phyloP scores from a whole-genome alignment of 2,329 filamentous ascomycete species.

The Juglanconis juglandina region DNA sequence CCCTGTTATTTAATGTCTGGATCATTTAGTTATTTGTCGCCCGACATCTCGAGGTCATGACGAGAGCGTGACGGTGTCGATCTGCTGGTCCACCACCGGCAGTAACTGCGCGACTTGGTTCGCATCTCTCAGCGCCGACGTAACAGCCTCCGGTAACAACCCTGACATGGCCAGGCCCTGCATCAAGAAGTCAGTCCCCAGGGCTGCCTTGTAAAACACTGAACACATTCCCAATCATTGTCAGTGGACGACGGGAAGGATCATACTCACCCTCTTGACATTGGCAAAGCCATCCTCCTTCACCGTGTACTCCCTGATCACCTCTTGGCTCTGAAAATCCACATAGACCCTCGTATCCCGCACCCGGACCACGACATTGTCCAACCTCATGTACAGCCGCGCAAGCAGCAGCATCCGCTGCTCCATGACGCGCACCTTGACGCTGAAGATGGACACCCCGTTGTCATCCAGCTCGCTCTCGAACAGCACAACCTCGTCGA shows the following conservation, averaged over 20 bases:
- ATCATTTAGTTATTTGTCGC: no score
- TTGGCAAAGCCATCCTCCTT: slow-evolving; percentile 78
- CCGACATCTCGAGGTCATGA: neutral
- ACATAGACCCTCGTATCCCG: slow-evolving; percentile 89
- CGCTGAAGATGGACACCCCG: slow-evolving; percentile 83
- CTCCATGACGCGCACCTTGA: slow-evolving; percentile 92
- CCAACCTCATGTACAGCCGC: slow-evolving; percentile 87
- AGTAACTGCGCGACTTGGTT: slow-evolving; percentile 70
- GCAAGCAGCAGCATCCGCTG: slow-evolving; percentile 78
- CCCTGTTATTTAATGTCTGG: no score
- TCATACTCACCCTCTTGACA: slow-evolving; percentile 61
- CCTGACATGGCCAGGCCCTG: slow-evolving; percentile 50
- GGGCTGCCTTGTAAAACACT: neutral
- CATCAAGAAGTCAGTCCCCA: slow-evolving; percentile 20
- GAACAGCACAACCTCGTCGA: slow-evolving; percentile 92
- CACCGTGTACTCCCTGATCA: slow-evolving; percentile 87
- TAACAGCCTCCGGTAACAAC: slow-evolving; percentile 65
- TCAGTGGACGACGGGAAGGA: no score
- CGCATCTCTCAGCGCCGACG: slow-evolving; percentile 73
- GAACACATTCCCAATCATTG: slow-evolving; percentile 11
- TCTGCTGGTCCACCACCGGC: slow-evolving; percentile 63
- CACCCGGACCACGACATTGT: slow-evolving; percentile 82
- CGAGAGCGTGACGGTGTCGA: slow-evolving; percentile 45
- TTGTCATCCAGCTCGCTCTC: slow-evolving; percentile 98
- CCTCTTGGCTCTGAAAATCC: slow-evolving; percentile 74